Percentiles rank a stretch among this genome's conserved stretches.
These are phyloP conservation scores for Paecilomyces formosus DNA, from an alignment of 2,329 filamentous ascomycete species.

Conservation along the genomic window DNA sequence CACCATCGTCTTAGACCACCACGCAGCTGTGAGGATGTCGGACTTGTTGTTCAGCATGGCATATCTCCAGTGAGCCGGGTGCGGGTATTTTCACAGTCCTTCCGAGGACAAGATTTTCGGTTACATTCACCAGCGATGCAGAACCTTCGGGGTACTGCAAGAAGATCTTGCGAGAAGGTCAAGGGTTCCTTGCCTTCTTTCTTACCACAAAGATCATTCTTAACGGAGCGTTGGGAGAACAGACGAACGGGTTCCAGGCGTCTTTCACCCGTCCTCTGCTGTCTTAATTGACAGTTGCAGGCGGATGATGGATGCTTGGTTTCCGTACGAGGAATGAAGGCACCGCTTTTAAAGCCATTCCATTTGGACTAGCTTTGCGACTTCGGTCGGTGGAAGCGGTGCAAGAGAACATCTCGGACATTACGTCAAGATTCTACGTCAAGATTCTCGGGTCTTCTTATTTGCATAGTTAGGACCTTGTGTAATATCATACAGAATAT, in stretches of 20 bases:
- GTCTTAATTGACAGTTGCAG: conserved; percentile 7
- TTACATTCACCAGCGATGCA: conserved; percentile 60
- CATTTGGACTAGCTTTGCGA: conserved; percentile 8
- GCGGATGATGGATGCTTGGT: neutral
- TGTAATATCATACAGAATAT: neutral
- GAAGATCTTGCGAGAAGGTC: conserved; percentile 50
- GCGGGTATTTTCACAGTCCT: neutral
- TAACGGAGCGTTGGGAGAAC: conserved; percentile 79
- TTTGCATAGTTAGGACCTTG: neutral
- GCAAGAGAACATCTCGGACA: conserved; percentile 36
- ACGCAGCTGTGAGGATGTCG: neutral
- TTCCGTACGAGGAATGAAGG: conserved; percentile 26
- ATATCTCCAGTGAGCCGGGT: neutral
- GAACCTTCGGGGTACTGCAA: conserved; percentile 62
- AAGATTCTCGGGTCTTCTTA: neutral
- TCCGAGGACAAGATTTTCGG: neutral
- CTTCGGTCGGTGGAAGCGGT: conserved; percentile 23
- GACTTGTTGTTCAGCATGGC: neutral
- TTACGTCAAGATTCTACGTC: conserved; percentile 5
- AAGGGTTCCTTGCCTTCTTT: conserved; percentile 4
- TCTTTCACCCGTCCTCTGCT: conserved; percentile 16
- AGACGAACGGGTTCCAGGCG: conserved; percentile 19
- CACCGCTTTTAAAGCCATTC: conserved; percentile 24
- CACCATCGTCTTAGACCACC: neutral
- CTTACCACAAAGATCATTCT: conserved; percentile 56